Conservation (phyloP, 2,329 filamentous ascomycete species). For the Fusarium sp. region DNA sequence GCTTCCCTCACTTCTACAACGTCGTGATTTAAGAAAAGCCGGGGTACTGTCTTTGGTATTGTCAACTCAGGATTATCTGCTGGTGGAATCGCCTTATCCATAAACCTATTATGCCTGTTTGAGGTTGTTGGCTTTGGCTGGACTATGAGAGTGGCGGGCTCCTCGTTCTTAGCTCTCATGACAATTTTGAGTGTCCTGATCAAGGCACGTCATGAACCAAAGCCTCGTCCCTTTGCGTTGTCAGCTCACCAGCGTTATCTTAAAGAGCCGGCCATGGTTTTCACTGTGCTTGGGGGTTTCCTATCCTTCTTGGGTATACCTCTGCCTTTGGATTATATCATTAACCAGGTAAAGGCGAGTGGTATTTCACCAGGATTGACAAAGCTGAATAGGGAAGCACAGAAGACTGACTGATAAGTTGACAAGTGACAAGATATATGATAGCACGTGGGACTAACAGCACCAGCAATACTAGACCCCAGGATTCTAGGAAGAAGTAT, state of each 20-base stretch:
- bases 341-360: neutral
- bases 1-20: fast-evolving
- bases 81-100: neutral
- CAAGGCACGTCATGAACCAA: fast-evolving
- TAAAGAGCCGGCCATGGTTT: fast-evolving
- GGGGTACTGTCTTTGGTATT: neutral
- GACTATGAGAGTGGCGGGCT: neutral
- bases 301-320: constrained; percentile 10
- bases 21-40: neutral
- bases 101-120: neutral
- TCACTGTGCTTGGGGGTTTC: neutral
- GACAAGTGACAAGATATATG: too few relatives aligned
- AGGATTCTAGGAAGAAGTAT: too few relatives aligned
- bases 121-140: neutral
- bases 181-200: neutral
- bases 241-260: fast-evolving
- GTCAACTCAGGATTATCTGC: neutral
- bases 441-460: too few relatives aligned
- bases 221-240: fast-evolving
- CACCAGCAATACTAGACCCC: too few relatives aligned
- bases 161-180: neutral
- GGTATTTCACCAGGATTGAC: fast-evolving
- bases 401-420: too few relatives aligned
- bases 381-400: too few relatives aligned
- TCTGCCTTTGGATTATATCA: neutral